A percentile compares a stretch with the other conserved stretches of the same genome.
Evolutionary conservation across 345 rosid species (phyloP).

Genomic region (Linum lewisii): DNA sequence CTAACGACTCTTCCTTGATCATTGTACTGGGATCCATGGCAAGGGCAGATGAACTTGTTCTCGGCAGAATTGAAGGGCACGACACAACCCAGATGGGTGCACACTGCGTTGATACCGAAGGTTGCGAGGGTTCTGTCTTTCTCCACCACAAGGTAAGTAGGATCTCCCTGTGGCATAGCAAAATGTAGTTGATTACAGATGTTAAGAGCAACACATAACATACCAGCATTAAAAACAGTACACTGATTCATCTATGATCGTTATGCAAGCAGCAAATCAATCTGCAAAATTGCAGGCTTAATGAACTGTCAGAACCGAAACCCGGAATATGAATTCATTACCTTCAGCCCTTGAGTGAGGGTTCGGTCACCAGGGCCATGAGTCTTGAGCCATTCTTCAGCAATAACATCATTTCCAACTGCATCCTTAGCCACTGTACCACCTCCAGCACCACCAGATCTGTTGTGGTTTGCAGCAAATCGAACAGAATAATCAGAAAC

Average conservation of each 20-base stretch:
- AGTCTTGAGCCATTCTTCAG: conserved; percentile 65
- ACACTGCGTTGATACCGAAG: conserved; percentile 72
- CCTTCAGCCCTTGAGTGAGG: conserved; percentile 85
- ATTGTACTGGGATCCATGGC: conserved; percentile 98
- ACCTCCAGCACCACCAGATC: conserved; percentile 44
- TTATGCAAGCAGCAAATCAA: background rate
- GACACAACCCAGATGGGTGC: conserved; percentile 95
- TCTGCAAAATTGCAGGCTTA: too few species aligned
- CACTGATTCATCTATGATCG: too few species aligned
- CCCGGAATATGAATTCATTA: conserved; percentile 9
- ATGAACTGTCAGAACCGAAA: too few species aligned
- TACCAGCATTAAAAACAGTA: background rate
- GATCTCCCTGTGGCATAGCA: conserved; percentile 60
- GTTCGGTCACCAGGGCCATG: conserved; percentile 88
- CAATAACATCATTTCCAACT: conserved; percentile 64
- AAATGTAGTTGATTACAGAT: background rate
- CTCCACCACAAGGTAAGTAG: conserved; percentile 94
- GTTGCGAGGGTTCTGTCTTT: conserved; percentile 74
- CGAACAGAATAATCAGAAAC: background rate
- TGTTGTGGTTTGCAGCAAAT: conserved; percentile 14
- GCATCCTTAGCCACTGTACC: conserved; percentile 94
- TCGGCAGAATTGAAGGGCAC: conserved; percentile 86
- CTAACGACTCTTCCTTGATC: conserved; percentile 91
- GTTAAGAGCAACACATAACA: background rate
- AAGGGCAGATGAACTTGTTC: conserved; percentile 90